Percentiles rank a stretch among this genome's conserved stretches.
These are phyloP conservation scores for Verticillium dahliae DNA, from an alignment of 2,329 filamentous ascomycete genomes.

Conservation along the genomic window DNA sequence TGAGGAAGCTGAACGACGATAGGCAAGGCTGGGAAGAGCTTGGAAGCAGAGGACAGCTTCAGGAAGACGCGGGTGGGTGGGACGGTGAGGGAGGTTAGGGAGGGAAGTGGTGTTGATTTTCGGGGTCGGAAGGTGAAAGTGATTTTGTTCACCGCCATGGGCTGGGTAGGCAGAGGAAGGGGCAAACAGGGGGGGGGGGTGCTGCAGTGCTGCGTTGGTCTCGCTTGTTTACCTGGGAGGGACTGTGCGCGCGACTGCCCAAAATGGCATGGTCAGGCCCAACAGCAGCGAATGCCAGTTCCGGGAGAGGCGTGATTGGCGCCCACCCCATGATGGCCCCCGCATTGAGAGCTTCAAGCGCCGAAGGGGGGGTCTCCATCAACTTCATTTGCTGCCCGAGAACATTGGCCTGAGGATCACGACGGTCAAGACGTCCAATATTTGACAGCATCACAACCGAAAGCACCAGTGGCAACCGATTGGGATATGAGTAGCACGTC, in stretches of 20 bases:
- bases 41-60: slow-evolving; percentile 8
- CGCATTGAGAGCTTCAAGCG: not conserved
- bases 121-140: slow-evolving; percentile 18
- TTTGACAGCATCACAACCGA: not conserved
- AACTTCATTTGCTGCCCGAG: not conserved
- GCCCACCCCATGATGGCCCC: not conserved
- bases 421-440: not conserved
- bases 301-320: not conserved
- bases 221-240: slow-evolving; percentile 26
- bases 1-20: slow-evolving; percentile 16
- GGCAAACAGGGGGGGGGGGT: slow-evolving; percentile 13
- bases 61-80: slow-evolving; percentile 10
- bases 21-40: not conserved
- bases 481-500: too few species aligned
- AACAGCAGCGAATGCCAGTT: not conserved
- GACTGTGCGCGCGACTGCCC: slow-evolving; percentile 16
- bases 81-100: slow-evolving; percentile 18
- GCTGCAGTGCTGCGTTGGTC: slow-evolving; percentile 9
- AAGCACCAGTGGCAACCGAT: not conserved
- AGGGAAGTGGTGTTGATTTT: slow-evolving; percentile 28
- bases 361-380: not conserved
- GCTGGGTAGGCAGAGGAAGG: slow-evolving; percentile 11
- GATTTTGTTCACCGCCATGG: slow-evolving; percentile 26
- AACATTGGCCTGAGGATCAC: not conserved
- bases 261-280: not conserved